A percentile compares a stretch with the other conserved stretches of the same genome.
phyloP scores from a whole-genome alignment of 2,329 filamentous ascomycete genomes.

The Verticillium longisporum region DNA sequence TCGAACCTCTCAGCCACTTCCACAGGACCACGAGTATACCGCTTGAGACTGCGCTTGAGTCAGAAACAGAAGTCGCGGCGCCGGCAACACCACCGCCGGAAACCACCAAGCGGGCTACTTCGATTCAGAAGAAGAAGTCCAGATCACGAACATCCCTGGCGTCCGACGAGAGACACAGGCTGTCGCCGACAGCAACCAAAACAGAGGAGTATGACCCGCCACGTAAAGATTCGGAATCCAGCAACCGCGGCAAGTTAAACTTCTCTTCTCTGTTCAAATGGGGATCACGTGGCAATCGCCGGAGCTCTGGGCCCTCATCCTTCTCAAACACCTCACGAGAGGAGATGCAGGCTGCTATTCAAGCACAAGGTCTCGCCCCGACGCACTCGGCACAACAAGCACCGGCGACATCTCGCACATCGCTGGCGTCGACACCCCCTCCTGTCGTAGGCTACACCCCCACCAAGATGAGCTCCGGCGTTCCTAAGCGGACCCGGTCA shows the following conservation, averaged over 20 bases:
- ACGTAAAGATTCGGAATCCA: conserved; percentile 49
- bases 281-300: conserved; percentile 38
- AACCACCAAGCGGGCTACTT: conserved; percentile 6
- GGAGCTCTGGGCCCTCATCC: conserved; percentile 57
- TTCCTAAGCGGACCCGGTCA: conserved; percentile 76
- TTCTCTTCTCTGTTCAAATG: conserved; percentile 74
- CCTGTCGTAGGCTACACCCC: conserved; percentile 34
- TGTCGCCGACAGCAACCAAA: conserved; percentile 27
- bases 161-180: conserved; percentile 28
- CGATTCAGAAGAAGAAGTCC: conserved; percentile 39
- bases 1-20: conserved; percentile 25
- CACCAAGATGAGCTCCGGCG: conserved; percentile 27
- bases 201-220: conserved; percentile 42
- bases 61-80: conserved; percentile 9
- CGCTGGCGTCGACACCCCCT: conserved; percentile 30
- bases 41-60: conserved; percentile 16
- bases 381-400: conserved; percentile 22
- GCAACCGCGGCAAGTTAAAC: conserved; percentile 38
- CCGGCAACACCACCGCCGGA: conserved; percentile 9
- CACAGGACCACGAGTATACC: conserved; percentile 43
- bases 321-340: conserved; percentile 90
- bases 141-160: conserved; percentile 42
- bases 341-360: conserved; percentile 54
- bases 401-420: conserved; percentile 11
- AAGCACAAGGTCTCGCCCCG: conserved; percentile 14